Evolutionary conservation across 2,329 filamentous ascomycete species (phyloP).

Genomic region (Penicillium sp.): DNA sequence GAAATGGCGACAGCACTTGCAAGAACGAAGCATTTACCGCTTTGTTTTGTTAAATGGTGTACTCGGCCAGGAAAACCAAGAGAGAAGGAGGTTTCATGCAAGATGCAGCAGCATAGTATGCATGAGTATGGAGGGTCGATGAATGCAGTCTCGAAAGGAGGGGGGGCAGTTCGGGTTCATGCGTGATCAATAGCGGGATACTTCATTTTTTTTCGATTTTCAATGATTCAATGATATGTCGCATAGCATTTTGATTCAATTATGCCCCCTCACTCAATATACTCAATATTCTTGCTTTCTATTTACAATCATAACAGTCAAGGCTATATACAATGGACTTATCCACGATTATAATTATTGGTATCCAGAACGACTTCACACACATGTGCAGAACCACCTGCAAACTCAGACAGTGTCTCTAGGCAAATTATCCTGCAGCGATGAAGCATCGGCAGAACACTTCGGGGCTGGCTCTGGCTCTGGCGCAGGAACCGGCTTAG

Average conservation of each 20-base stretch:
- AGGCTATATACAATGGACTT: neutral
- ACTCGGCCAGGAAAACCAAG: neutral
- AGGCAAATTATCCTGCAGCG: constrained; percentile 4
- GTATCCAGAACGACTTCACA: neutral
- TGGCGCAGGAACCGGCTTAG: constrained; percentile 13
- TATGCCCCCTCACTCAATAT: neutral
- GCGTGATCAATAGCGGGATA: neutral
- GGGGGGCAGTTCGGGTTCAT: neutral
- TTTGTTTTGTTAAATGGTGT: neutral
- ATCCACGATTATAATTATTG: neutral
- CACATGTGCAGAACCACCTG: neutral
- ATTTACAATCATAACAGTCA: neutral
- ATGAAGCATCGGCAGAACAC: neutral
- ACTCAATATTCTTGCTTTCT: neutral
- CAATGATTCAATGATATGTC: neutral
- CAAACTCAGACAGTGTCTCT: constrained; percentile 3
- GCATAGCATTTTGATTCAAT: neutral
- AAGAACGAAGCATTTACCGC: neutral
- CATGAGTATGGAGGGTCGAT: neutral
- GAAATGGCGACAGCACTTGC: neutral
- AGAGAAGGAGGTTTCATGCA: neutral
- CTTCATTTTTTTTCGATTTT: neutral
- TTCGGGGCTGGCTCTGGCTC: neutral
- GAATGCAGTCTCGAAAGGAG: neutral
- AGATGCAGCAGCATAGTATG: neutral